phyloP scores from a whole-genome alignment of 2,329 filamentous ascomycete genomes.

The Thelonectria olida region DNA sequence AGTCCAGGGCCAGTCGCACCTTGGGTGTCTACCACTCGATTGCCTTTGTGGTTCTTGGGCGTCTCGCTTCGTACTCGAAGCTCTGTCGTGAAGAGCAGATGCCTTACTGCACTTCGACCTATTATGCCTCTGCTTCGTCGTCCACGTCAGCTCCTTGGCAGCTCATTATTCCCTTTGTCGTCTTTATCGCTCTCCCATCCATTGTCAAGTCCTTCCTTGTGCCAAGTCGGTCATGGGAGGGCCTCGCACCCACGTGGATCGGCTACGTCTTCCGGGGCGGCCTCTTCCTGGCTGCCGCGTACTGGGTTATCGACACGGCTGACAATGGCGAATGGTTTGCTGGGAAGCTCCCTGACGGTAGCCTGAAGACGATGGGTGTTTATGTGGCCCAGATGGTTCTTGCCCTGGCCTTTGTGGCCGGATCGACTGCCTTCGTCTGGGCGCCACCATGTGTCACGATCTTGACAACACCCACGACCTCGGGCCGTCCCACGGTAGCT shows the following conservation, averaged over 20 bases:
- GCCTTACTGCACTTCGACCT: constrained; percentile 94
- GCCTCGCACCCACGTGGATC: constrained; percentile 85
- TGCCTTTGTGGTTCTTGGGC: constrained; percentile 80
- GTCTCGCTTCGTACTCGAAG: constrained; percentile 85
- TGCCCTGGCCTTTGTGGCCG: constrained; percentile 82
- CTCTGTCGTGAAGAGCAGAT: constrained; percentile 98
- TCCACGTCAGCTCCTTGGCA: constrained; percentile 96
- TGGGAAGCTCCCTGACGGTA: constrained; percentile 59
- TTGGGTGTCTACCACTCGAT: constrained; percentile 87
- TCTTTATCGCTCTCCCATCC: constrained; percentile 75
- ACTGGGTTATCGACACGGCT: constrained; percentile 90
- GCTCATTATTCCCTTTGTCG: constrained; percentile 79
- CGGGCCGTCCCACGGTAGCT: constrained; percentile 68
- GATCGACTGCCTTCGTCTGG: constrained; percentile 86
- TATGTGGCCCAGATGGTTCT: constrained; percentile 83
- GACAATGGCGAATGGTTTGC: constrained; percentile 86
- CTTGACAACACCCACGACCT: constrained; percentile 56
- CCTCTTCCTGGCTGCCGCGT: constrained; percentile 78
- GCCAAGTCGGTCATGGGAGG: constrained; percentile 87
- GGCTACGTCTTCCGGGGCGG: constrained; percentile 80
- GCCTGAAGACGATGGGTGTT: constrained; percentile 78
- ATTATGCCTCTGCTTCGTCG: constrained; percentile 90
- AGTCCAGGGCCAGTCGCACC: constrained; percentile 72
- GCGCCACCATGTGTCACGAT: constrained; percentile 86
- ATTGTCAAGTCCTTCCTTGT: constrained; percentile 83